A percentile compares a stretch with the other conserved stretches of the same genome.
Evolutionary conservation across 2,329 filamentous ascomycete species (phyloP).

Genomic region (Triangularia setosa): DNA sequence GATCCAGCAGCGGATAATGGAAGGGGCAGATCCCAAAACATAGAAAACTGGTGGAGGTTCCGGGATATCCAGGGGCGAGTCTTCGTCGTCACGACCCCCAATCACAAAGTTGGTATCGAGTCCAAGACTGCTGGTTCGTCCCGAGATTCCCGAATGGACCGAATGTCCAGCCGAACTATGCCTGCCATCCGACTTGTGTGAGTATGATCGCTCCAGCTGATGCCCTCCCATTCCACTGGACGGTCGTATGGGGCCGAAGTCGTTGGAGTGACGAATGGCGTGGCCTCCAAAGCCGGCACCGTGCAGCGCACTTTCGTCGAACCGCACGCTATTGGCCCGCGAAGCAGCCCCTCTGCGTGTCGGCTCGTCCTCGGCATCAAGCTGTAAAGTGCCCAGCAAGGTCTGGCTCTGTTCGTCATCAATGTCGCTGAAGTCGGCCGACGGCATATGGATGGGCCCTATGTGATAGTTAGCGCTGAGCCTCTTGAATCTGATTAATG

Average conservation of each 20-base stretch:
- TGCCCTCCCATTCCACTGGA: slow-evolving; percentile 75
- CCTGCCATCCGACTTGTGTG: slow-evolving; percentile 92
- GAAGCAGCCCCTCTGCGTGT: slow-evolving; percentile 82
- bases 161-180: slow-evolving; percentile 88
- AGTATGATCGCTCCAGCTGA: slow-evolving; percentile 81
- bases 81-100: slow-evolving; percentile 59
- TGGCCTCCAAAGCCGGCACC: slow-evolving; percentile 77
- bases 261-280: slow-evolving; percentile 74
- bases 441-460: slow-evolving; percentile 77
- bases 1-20: slow-evolving; percentile 94
- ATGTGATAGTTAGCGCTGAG: slow-evolving; percentile 14
- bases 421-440: slow-evolving; percentile 68
- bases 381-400: slow-evolving; percentile 73
- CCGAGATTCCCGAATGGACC: slow-evolving; percentile 68
- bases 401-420: slow-evolving; percentile 84
- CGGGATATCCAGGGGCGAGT: slow-evolving; percentile 67
- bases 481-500: background rate
- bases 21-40: slow-evolving; percentile 81
- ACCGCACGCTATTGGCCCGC: slow-evolving; percentile 92
- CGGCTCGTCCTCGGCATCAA: slow-evolving; percentile 84
- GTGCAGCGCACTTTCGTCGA: slow-evolving; percentile 92
- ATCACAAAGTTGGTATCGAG: slow-evolving; percentile 69
- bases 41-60: slow-evolving; percentile 80
- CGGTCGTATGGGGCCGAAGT: slow-evolving; percentile 73
- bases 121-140: slow-evolving; percentile 82